These are phyloP conservation scores for Volutella citrinella DNA, from an alignment of 2,329 filamentous ascomycete genomes.

Conservation along the genomic window DNA sequence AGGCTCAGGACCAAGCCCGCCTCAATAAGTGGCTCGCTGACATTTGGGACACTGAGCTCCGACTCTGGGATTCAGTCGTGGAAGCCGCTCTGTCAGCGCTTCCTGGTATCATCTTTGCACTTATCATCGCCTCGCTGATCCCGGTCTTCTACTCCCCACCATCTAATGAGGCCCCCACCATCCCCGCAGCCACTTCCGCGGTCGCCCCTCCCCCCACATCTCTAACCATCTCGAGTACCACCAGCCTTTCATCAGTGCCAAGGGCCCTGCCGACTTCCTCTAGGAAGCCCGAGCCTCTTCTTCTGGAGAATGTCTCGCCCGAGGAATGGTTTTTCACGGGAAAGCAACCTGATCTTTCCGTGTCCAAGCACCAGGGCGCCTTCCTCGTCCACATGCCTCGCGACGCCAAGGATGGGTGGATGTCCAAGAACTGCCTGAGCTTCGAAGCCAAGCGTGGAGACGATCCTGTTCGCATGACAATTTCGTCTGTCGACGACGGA, in stretches of 20 bases:
- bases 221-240: conserved; percentile 15
- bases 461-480: conserved; percentile 45
- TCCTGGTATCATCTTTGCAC: conserved; percentile 22
- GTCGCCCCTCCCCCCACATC: conserved; percentile 23
- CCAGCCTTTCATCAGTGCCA: conserved; percentile 14
- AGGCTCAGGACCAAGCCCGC: conserved; percentile 7
- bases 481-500: conserved; percentile 47
- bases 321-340: conserved; percentile 34
- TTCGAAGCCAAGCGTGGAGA: conserved; percentile 52
- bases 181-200: conserved; percentile 22
- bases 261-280: conserved; percentile 13
- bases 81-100: conserved; percentile 18
- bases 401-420: conserved; percentile 50
- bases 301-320: conserved; percentile 25
- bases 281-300: conserved; percentile 25
- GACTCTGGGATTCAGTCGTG: conserved; percentile 13
- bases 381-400: conserved; percentile 53
- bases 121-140: conserved; percentile 21
- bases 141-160: conserved; percentile 26
- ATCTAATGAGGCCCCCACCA: conserved; percentile 19
- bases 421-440: conserved; percentile 53
- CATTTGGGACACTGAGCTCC: conserved; percentile 11
- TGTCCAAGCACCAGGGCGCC: conserved; percentile 40
- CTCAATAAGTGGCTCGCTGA: conserved; percentile 13
- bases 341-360: conserved; percentile 30